Conservation (phyloP, 2,329 filamentous ascomycete species). For the Coniochaeta sp. region DNA sequence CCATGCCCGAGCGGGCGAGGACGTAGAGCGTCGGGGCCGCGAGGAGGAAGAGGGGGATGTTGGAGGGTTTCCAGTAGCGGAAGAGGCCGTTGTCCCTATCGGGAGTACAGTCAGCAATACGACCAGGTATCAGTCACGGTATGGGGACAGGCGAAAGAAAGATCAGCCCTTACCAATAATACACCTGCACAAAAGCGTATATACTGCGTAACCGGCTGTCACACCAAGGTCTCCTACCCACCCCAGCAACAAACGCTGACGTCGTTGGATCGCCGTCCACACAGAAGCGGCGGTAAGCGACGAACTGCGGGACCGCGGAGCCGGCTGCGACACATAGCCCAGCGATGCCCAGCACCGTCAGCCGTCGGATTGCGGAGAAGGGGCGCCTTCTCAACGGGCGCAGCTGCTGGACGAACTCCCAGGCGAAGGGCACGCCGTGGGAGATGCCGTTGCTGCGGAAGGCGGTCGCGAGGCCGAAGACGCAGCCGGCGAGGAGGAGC, state of each 20-base stretch:
- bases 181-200: constrained; percentile 79
- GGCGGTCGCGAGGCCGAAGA: constrained; percentile 65
- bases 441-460: constrained; percentile 84
- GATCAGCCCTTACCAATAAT: constrained; percentile 86
- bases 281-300: constrained; percentile 74
- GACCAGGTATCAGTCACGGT: not conserved
- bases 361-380: constrained; percentile 37
- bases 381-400: constrained; percentile 26
- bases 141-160: constrained; percentile 3
- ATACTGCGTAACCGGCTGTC: constrained; percentile 68
- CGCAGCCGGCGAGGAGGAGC: constrained; percentile 54
- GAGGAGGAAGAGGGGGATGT: constrained; percentile 81
- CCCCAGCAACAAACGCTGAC: constrained; percentile 7
- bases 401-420: constrained; percentile 43
- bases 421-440: constrained; percentile 69
- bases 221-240: constrained; percentile 65
- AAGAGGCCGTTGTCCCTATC: constrained; percentile 80
- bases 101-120: constrained; percentile 12
- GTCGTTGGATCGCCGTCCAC: constrained; percentile 20
- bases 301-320: constrained; percentile 62
- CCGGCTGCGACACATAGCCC: constrained; percentile 63
- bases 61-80: constrained; percentile 81
- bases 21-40: constrained; percentile 70
- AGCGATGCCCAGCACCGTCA: constrained; percentile 55
- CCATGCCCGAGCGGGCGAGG: constrained; percentile 54